These are phyloP conservation scores for Recurvomyces mirabilis DNA, from an alignment of 495 filamentous ascomycete genomes.

Conservation along the genomic window DNA sequence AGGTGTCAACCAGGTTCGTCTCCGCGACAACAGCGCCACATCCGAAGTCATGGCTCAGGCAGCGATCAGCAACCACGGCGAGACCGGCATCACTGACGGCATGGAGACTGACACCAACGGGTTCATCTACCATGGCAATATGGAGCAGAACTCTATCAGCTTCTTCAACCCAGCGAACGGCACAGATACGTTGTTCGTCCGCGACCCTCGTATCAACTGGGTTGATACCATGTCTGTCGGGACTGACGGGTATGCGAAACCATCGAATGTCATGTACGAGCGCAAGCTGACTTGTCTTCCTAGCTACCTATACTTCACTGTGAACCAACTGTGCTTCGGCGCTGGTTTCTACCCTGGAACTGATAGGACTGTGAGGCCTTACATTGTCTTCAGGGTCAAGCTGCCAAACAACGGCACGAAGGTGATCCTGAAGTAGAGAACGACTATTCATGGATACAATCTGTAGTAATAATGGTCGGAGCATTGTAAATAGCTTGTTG, in stretches of 20 bases:
- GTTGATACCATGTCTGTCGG: constrained; percentile 20
- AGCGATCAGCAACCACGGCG: constrained; percentile 16
- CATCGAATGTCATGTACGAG: too few species aligned
- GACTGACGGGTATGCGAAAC: constrained; percentile 27
- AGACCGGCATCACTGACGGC: constrained; percentile 28
- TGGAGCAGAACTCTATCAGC: constrained; percentile 33
- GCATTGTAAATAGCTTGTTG: too few species aligned
- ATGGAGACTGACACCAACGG: constrained; percentile 32
- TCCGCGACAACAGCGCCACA: constrained; percentile 19
- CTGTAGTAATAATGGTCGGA: too few species aligned
- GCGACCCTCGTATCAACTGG: constrained; percentile 33
- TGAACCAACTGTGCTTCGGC: constrained; percentile 19
- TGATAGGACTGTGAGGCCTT: constrained; percentile 28
- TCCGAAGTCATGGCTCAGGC: constrained; percentile 25
- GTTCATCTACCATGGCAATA: constrained; percentile 32
- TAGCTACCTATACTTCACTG: constrained; percentile 32
- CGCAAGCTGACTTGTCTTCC: too few species aligned
- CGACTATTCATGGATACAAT: too few species aligned
- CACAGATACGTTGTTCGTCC: constrained; percentile 26
- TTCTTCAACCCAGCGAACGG: constrained; percentile 35
- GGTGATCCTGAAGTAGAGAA: constrained; percentile 1
- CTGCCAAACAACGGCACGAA: constrained; percentile 29
- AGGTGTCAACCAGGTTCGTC: constrained; percentile 4
- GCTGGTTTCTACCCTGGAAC: constrained; percentile 15
- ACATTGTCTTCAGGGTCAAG: constrained; percentile 30